Evolutionary conservation across 345 rosid genomes (phyloP).

Genomic region (Bretschneidera sinensis): DNA sequence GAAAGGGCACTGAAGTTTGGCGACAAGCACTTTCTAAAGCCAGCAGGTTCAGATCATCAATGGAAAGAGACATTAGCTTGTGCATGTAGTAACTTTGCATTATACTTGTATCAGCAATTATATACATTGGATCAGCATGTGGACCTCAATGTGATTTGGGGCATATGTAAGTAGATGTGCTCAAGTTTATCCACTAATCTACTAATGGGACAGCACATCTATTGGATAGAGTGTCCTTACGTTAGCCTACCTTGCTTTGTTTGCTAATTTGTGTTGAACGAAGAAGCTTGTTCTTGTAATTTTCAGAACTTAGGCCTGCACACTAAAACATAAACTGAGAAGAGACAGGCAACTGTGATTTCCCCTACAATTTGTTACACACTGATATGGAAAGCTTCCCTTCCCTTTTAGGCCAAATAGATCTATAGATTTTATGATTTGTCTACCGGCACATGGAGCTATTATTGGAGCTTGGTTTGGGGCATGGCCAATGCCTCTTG

Average conservation of each 20-base stretch:
- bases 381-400: slow-evolving; percentile 12
- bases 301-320: background rate
- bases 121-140: no score
- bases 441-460: slow-evolving; percentile 77
- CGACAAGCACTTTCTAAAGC: no score
- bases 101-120: no score
- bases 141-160: no score
- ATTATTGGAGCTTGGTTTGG: slow-evolving; percentile 92
- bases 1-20: no score
- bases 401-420: slow-evolving; percentile 43
- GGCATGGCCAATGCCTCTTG: slow-evolving; percentile 99
- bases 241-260: background rate
- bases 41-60: no score
- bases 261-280: background rate
- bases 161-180: background rate
- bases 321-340: background rate
- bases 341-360: background rate
- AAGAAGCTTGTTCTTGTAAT: background rate
- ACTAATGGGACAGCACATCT: no score
- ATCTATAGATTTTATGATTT: slow-evolving; percentile 58
- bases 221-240: no score
- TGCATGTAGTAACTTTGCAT: no score
- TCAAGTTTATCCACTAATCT: no score
- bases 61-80: no score
- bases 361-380: background rate